phyloP scores from a whole-genome alignment of 208 protist species.

The Herpetomonas tarakana region DNA sequence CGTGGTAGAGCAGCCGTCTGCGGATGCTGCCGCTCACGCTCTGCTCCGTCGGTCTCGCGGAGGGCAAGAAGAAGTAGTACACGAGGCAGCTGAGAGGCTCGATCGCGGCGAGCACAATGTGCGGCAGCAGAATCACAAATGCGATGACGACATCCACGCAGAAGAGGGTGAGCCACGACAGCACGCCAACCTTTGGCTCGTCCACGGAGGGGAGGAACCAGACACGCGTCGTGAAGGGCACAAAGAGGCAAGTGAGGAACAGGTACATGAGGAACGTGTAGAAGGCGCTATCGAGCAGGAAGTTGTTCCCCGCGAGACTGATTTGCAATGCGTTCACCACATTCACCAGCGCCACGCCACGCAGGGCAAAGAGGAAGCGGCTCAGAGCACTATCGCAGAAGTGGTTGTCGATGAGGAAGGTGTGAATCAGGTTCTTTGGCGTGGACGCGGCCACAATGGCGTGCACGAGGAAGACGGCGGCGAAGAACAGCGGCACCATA shows the following conservation, averaged over 20 bases:
- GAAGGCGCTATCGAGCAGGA: conserved; percentile 43
- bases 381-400: conserved; percentile 56
- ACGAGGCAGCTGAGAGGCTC: conserved; percentile 65
- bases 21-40: conserved; percentile 46
- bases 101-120: conserved; percentile 47
- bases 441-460: conserved; percentile 40
- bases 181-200: conserved; percentile 54
- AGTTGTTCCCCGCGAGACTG: conserved; percentile 65
- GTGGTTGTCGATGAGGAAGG: conserved; percentile 52
- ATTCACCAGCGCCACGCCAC: conserved; percentile 69
- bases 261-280: conserved; percentile 55
- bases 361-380: conserved; percentile 65
- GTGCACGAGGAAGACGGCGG: conserved; percentile 50
- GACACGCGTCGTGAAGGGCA: conserved; percentile 70
- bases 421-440: conserved; percentile 43
- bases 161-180: conserved; percentile 61
- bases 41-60: conserved; percentile 20
- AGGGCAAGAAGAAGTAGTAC: conserved; percentile 58
- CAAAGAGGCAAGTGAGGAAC: conserved; percentile 47
- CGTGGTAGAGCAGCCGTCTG: conserved; percentile 52
- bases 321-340: conserved; percentile 70
- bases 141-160: conserved; percentile 39
- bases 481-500: conserved; percentile 43
- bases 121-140: conserved; percentile 49
- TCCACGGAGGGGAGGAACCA: conserved; percentile 79